Evolutionary conservation across 2,329 filamentous ascomycete genomes (phyloP), one percentile per base, ranked within the genome.

Genomic region (Colletotrichum magnum): DNA sequence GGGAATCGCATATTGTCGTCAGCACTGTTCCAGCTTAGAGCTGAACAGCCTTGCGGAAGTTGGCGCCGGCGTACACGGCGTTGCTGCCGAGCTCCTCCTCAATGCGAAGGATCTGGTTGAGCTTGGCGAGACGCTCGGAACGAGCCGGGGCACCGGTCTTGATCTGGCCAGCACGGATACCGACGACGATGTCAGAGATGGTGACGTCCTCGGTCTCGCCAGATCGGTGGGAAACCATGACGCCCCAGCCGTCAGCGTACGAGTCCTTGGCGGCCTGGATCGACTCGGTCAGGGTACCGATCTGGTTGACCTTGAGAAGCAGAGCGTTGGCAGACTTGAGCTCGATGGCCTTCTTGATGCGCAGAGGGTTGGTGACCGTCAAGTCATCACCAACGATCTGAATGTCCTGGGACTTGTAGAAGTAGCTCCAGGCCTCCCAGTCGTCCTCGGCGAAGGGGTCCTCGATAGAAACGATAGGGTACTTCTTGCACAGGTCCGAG

Each of bases 361-460:
- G 95, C 78, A 93, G 86, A 73, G 96, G 96, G 92, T 99, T 99
- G 85, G 96, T 99, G 85, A 99, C 96, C 75, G 96, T 98, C 89
- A 99, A 86, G 82, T 99, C 96, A 81, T 99, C 96, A 87, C 92
- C 96, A 75, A 99, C 96, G 81, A 99, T 94, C 90, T 99, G 96
- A 89, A 97, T 95, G 85, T 98, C 92, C 81, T 94, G 94, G 78
- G 94, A 96, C 93, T 98, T 98, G 93, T 93, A 97, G 92, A 98
- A 99, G 92, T 98, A 97, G 91, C 94, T 97, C 96, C 96, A 99
- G 72, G 96, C 96, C 90, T 98, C 95, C 96, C 96, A 99, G 89
- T 99, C 96, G 80, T 98, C 96, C 90, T 99, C 96, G 74, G 94
- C 95, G 86, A 99, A 99, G 81, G 96, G 96, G 83, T 99, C 96